Base-by-base conservation (phyloP, 106 monocot genomes). In the Gastrodia elata region DNA sequence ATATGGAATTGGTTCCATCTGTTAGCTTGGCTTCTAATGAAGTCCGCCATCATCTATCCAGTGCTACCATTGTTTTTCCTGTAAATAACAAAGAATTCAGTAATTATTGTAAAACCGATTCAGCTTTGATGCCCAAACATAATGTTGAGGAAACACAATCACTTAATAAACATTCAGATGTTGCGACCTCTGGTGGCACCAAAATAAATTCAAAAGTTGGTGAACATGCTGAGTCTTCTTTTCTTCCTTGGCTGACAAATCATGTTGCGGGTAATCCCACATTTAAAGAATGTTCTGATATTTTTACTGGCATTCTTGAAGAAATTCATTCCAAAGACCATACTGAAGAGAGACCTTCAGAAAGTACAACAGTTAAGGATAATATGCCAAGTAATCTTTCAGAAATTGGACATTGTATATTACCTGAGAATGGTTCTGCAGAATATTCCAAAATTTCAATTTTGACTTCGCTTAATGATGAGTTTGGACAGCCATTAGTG, bases 11-110 rank as follows among this genome's bases (percentile, higher is more conserved):
- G 36, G 48, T 46, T 26, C 57, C 76, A 35, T 75, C 82, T 44
- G 70, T 40, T 39, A 35, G 73, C 80, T 65, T 77, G 38, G 32
- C 41, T 18, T 73, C 76, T 77, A 39, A 78, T 73, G n/a, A 68
- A 44, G 56, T 30, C 39, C 64, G 46, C 42, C 37, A 73, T 22
- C 35, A 5, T 22, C 59, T 9, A 73, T 70, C 58, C 39, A 71
- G 78, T 68, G 42, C 14, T 64, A 3, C 42, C 11, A 70, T 42
- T 59, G 22, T 71, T 67, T 38, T 3, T 44, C 69, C 35, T 76
- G 65, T 69, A 73, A 39, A 26, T 46, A 24, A 7, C 38, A 72
- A 77, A 39, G 78, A 61, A 70, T 43, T 44, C 74, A 65, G 26
- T 67, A 65, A 49, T 42, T 86, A 82, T 58, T 77, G 13, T 42